Conservation (phyloP, 2,329 filamentous ascomycete genomes). For the Monilinia laxa region DNA sequence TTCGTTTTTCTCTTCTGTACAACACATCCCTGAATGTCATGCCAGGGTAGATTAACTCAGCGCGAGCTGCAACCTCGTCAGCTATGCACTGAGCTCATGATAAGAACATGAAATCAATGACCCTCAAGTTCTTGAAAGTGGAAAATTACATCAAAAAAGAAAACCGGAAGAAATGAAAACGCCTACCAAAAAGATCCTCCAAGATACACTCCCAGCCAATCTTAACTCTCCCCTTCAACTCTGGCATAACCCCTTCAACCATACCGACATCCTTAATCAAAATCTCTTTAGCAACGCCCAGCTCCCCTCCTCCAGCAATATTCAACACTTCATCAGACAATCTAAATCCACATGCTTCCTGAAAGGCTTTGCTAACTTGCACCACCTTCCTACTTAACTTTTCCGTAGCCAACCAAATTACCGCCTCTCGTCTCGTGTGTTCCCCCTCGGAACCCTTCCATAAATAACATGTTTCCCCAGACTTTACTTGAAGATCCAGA, state of each 20-base stretch:
- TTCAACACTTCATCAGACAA: conserved; percentile 64
- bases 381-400: conserved; percentile 66
- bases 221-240: conserved; percentile 42
- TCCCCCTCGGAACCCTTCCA: conserved; percentile 41
- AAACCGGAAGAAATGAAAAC: conserved; percentile 10
- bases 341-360: conserved; percentile 69
- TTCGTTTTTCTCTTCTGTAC: conserved; percentile 55
- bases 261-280: conserved; percentile 58
- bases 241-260: conserved; percentile 33
- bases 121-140: background rate
- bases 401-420: conserved; percentile 61
- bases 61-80: conserved; percentile 48
- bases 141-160: background rate
- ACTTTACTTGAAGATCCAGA: conserved; percentile 52
- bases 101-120: background rate
- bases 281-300: conserved; percentile 58
- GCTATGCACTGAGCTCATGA: conserved; percentile 20
- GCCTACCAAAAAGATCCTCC: conserved; percentile 44
- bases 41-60: conserved; percentile 68
- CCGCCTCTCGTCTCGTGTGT: conserved; percentile 44
- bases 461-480: conserved; percentile 60
- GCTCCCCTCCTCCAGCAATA: conserved; percentile 52
- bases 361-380: conserved; percentile 71
- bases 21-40: conserved; percentile 67
- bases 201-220: conserved; percentile 51